Evolutionary conservation across 2,329 filamentous ascomycete genomes (phyloP).

Genomic region (Acarospora socialis): DNA sequence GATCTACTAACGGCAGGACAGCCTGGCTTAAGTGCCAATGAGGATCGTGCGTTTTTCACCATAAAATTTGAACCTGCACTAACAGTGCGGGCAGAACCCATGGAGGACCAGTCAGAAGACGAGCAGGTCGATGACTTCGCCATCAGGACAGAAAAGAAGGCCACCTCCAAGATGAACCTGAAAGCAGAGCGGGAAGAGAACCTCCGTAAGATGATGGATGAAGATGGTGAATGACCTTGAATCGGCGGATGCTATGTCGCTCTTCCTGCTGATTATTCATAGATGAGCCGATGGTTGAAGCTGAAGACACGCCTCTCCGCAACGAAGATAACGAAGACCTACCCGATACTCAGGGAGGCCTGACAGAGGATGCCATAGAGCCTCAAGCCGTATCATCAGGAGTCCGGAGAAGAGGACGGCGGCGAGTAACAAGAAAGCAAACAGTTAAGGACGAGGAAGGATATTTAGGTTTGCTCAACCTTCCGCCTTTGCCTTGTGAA

Average conservation of each 20-base stretch:
- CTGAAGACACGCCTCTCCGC: too few relatives aligned
- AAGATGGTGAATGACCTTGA: too few relatives aligned
- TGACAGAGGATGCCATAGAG: constrained; percentile 27
- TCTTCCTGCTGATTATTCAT: too few relatives aligned
- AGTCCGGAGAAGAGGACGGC: constrained; percentile 59
- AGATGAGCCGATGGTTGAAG: too few relatives aligned
- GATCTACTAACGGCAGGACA: constrained; percentile 17
- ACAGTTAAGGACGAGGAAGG: constrained; percentile 77
- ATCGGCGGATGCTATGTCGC: too few relatives aligned
- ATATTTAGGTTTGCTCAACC: constrained; percentile 55
- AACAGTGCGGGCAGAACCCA: constrained; percentile 23
- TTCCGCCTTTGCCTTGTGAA: not conserved
- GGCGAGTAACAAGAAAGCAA: constrained; percentile 77
- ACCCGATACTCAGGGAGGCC: constrained; percentile 36
- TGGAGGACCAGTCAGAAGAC: constrained; percentile 45
- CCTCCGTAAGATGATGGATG: constrained; percentile 63
- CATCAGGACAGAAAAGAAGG: constrained; percentile 23
- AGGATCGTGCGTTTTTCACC: too few relatives aligned
- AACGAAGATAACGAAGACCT: constrained; percentile 42
- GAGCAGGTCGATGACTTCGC: constrained; percentile 41
- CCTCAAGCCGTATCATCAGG: constrained; percentile 39
- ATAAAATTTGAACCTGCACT: too few relatives aligned
- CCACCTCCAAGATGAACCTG: constrained; percentile 23
- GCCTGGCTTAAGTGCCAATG: too few relatives aligned
- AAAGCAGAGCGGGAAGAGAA: constrained; percentile 49